A percentile compares a stretch with the other conserved stretches of the same genome.
phyloP scores from a whole-genome alignment of 768 basidiomycete genomes.

The Naganishia randhawae region DNA sequence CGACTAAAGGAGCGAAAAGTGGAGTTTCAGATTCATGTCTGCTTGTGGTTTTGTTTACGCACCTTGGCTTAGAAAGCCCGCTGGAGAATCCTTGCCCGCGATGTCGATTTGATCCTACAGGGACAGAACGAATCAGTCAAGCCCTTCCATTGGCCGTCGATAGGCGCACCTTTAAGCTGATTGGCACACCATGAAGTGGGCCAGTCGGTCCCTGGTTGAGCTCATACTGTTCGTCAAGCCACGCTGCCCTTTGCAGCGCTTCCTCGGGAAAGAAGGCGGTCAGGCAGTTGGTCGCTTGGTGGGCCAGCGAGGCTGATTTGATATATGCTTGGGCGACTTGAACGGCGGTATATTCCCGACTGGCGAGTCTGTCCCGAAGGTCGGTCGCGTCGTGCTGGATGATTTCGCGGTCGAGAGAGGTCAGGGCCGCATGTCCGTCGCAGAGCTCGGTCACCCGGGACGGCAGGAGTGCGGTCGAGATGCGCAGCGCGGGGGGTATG shows the following conservation, averaged over 20 bases:
- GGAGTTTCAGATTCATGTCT: not conserved
- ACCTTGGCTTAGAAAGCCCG: constrained; percentile 12
- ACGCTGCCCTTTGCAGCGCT: constrained; percentile 36
- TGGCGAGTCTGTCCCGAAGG: constrained; percentile 7
- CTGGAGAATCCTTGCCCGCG: not conserved
- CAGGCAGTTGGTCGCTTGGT: constrained; percentile 61
- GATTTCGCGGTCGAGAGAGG: constrained; percentile 1
- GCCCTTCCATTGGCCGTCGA: not conserved
- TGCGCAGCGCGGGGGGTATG: not conserved
- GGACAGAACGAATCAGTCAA: not conserved
- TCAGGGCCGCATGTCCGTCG: not conserved
- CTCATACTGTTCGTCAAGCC: constrained; percentile 42
- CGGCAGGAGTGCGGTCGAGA: not conserved
- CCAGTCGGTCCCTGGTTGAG: constrained; percentile 43
- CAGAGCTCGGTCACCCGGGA: not conserved
- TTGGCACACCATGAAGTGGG: constrained; percentile 64
- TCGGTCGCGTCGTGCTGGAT: not conserved
- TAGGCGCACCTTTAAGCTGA: constrained; percentile 63
- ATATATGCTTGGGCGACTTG: constrained; percentile 39
- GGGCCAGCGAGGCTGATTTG: constrained; percentile 40
- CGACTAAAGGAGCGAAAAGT: not conserved
- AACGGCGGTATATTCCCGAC: constrained; percentile 27
- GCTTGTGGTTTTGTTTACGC: not conserved
- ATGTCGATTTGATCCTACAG: constrained; percentile 5
- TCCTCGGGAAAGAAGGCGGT: constrained; percentile 64